Conservation (phyloP, 225 moss, liverwort and hornwort species). For the Lunularia cruciata region DNA sequence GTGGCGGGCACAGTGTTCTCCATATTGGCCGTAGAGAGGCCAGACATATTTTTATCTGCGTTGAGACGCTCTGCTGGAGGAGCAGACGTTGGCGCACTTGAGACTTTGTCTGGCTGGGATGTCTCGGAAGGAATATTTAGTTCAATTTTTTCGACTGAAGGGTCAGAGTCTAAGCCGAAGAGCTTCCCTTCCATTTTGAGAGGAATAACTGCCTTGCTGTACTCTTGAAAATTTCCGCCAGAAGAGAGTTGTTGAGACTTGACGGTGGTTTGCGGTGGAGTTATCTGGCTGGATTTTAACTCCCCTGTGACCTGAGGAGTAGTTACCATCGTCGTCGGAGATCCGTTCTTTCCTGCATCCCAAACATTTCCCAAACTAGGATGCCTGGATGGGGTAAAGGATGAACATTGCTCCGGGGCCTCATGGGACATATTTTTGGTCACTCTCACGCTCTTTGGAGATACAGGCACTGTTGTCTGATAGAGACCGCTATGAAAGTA, state of each 20-base stretch:
- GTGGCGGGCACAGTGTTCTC: constrained; percentile 1
- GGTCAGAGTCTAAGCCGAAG: constrained; percentile 7
- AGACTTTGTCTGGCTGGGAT: background rate
- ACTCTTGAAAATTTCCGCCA: background rate
- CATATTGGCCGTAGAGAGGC: constrained; percentile 19
- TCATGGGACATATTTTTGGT: background rate
- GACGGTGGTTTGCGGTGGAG: background rate
- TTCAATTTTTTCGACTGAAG: background rate
- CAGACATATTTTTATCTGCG: background rate
- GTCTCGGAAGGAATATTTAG: background rate
- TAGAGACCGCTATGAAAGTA: constrained; percentile 27
- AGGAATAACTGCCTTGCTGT: constrained; percentile 20
- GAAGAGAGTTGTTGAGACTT: background rate
- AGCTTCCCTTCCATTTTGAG: constrained; percentile 47
- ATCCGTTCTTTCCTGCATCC: background rate
- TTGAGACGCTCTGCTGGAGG: constrained; percentile 3
- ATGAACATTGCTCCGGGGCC: too few species aligned
- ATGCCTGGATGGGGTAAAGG: background rate
- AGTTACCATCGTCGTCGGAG: constrained; percentile 22
- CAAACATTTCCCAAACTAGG: background rate
- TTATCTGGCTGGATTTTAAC: constrained; percentile 24
- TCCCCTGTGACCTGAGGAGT: constrained; percentile 40
- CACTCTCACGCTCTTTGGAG: background rate
- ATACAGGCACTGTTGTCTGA: constrained; percentile 18
- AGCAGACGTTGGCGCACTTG: background rate